A percentile compares a stretch with the other conserved stretches of the same genome.
Evolutionary conservation across 192 early-diverging fungal species (phyloP).

Genomic region (Coemansia sp.): DNA sequence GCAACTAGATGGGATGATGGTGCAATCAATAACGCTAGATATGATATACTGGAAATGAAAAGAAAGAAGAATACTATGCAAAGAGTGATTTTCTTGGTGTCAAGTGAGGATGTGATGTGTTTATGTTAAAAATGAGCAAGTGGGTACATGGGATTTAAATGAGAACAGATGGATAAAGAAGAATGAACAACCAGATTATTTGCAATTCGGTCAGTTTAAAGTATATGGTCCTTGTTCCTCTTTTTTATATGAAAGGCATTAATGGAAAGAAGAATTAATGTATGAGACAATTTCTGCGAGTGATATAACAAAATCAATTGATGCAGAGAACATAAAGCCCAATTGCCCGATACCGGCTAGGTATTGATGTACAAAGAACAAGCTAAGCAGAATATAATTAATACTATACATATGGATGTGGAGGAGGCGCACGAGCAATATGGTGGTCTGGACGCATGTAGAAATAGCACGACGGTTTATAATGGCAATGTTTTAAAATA

Average conservation of each 20-base stretch:
- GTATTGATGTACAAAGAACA: constrained; percentile 6
- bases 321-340: neutral
- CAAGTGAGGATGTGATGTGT: no score
- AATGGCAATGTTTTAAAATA: constrained; percentile 21
- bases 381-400: neutral
- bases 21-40: neutral
- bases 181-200: neutral
- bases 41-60: neutral
- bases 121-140: neutral
- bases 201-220: neutral
- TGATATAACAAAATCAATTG: constrained; percentile 6
- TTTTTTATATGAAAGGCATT: neutral
- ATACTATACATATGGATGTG: neutral
- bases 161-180: neutral
- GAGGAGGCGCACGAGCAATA: constrained; percentile 1
- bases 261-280: neutral
- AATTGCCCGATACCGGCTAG: neutral
- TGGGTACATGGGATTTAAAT: neutral
- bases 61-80: neutral
- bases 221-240: neutral
- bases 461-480: constrained; percentile 16
- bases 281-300: neutral
- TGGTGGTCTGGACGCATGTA: constrained; percentile 9
- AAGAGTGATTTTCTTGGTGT: no score
- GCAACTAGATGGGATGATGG: neutral